A percentile compares a stretch with the other conserved stretches of the same genome.
These are phyloP conservation scores for Xylariaceae sp. DNA, from an alignment of 2,329 filamentous ascomycete genomes.

Conservation along the genomic window DNA sequence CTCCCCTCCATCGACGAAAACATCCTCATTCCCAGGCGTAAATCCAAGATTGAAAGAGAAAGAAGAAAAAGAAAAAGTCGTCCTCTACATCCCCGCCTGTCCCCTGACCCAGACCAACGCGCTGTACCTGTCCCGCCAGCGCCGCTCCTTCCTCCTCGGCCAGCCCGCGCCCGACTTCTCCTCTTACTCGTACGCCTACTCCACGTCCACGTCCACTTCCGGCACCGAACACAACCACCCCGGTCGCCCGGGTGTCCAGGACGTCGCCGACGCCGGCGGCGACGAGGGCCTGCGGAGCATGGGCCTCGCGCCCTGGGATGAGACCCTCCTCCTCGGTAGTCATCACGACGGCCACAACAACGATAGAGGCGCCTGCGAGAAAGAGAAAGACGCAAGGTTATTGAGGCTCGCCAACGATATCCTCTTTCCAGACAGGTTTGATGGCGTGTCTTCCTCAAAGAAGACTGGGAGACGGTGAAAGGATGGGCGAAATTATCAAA, in stretches of 20 bases:
- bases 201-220: neutral
- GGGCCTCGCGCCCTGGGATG: constrained; percentile 37
- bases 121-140: constrained; percentile 63
- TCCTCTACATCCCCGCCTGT: constrained; percentile 82
- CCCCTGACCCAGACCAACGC: constrained; percentile 73
- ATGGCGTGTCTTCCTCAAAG: constrained; percentile 5
- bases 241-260: constrained; percentile 40
- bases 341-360: neutral
- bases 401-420: constrained; percentile 25
- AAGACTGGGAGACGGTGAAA: constrained; percentile 3
- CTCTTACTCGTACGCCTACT: constrained; percentile 61
- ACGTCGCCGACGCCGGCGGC: constrained; percentile 32
- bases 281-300: constrained; percentile 37
- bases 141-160: constrained; percentile 62
- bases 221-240: constrained; percentile 52
- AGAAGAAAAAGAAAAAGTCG: constrained; percentile 39
- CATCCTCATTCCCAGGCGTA: neutral
- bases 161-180: constrained; percentile 33
- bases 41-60: neutral
- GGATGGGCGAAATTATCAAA: neutral
- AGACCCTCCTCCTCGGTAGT: neutral
- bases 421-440: constrained; percentile 25
- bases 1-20: neutral
- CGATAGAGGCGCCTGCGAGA: neutral
- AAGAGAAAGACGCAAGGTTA: constrained; percentile 16